Evolutionary conservation across 2,329 filamentous ascomycete species (phyloP).

Genomic region (Teratosphaeria viscida): DNA sequence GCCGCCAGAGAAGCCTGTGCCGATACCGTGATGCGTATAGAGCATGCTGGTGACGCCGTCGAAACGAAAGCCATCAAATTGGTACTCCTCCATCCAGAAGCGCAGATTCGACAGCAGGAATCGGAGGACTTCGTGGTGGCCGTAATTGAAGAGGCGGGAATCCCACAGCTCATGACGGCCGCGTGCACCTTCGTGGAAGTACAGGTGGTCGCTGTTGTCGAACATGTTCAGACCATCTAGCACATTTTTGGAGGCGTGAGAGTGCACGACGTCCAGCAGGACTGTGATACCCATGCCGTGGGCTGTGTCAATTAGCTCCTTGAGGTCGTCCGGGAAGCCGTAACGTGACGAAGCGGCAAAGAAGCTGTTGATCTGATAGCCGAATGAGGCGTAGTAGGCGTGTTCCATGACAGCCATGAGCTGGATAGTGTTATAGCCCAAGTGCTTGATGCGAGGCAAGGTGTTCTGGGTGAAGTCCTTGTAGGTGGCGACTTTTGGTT

Average conservation of each 20-base stretch:
- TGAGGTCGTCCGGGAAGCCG: conserved; percentile 85
- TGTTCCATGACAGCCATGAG: conserved; percentile 99
- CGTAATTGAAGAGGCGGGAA: conserved; percentile 94
- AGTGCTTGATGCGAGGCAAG: conserved; percentile 75
- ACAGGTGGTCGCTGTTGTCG: conserved; percentile 86
- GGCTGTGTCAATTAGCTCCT: conserved; percentile 91
- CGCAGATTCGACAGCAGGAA: conserved; percentile 91
- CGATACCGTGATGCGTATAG: conserved; percentile 90
- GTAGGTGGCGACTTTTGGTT: conserved; percentile 81
- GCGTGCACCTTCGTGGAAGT: conserved; percentile 81
- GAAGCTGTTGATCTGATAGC: conserved; percentile 98
- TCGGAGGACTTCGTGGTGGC: conserved; percentile 84
- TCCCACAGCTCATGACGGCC: conserved; percentile 93
- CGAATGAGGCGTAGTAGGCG: conserved; percentile 97
- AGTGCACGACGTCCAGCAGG: conserved; percentile 91
- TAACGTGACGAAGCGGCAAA: conserved; percentile 96
- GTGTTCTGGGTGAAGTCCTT: conserved; percentile 94
- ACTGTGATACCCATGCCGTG: conserved; percentile 86
- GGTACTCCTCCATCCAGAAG: conserved; percentile 99
- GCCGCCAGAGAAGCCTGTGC: conserved; percentile 94
- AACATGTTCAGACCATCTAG: conserved; percentile 92
- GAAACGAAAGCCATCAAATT: conserved; percentile 94
- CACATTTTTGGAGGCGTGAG: conserved; percentile 95
- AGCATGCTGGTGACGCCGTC: conserved; percentile 99
- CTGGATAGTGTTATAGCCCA: conserved; percentile 96